Percentiles rank a stretch among this genome's conserved stretches.
Evolutionary conservation across 306 rosid genomes (phyloP).

Genomic region (Oemleria cerasiformis): DNA sequence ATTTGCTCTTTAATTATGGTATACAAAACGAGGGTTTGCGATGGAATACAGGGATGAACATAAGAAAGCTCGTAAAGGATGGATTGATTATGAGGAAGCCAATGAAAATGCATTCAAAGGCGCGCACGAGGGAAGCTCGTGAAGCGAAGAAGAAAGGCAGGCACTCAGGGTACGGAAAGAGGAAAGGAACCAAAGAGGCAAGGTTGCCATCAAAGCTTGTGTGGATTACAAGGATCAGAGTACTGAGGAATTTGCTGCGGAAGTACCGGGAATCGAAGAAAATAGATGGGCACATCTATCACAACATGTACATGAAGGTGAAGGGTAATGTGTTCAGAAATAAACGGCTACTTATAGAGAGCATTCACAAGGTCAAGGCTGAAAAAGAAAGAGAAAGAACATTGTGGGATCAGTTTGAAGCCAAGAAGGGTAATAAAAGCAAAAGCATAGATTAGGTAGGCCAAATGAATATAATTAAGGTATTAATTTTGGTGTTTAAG

Average conservation of each 20-base stretch:
- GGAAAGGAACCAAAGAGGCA: conserved; percentile 97
- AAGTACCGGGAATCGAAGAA: conserved; percentile 88
- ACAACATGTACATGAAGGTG: conserved; percentile 96
- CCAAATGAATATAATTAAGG: no score
- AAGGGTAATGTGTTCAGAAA: conserved; percentile 98
- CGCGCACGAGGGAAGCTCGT: conserved; percentile 90
- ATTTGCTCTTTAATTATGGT: no score
- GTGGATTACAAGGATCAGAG: conserved; percentile 98
- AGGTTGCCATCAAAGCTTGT: conserved; percentile 88
- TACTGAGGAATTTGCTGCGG: conserved; percentile 88
- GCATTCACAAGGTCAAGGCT: conserved; percentile 91
- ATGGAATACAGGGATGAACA: conserved; percentile 68
- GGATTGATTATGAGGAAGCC: conserved; percentile 96
- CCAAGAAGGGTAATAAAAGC: conserved; percentile 80
- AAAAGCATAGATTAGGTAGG: no score
- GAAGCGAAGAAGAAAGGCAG: conserved; percentile 96
- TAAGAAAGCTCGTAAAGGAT: conserved; percentile 93
- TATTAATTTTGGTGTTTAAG: no score
- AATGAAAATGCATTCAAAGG: conserved; percentile 69
- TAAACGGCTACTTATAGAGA: conserved; percentile 92
- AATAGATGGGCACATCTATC: conserved; percentile 96
- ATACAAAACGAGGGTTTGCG: no score
- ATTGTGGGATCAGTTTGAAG: conserved; percentile 86
- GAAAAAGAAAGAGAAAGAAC: conserved; percentile 98
- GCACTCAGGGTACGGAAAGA: conserved; percentile 94